These are phyloP conservation scores for Apiotrichum porosum DNA, from an alignment of 1,284 basidiomycete species.

Conservation along the genomic window DNA sequence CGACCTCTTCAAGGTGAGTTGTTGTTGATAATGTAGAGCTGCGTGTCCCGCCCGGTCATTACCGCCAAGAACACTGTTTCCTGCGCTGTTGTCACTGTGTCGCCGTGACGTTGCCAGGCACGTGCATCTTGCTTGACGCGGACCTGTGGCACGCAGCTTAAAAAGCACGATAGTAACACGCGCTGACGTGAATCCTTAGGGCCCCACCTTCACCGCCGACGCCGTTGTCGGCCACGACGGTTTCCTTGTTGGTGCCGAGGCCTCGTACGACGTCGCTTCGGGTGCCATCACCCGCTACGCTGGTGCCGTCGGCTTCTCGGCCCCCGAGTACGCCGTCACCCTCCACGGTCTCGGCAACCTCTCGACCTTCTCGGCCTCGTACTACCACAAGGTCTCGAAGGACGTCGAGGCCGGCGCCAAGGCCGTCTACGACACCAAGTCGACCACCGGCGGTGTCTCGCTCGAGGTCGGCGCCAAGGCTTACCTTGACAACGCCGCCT, in stretches of 20 bases:
- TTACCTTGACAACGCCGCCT: constrained; percentile 72
- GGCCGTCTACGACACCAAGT: constrained; percentile 94
- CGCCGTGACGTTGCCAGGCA: constrained; percentile 7
- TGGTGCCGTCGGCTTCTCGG: constrained; percentile 76
- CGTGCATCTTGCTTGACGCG: background rate
- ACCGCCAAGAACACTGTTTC: no score
- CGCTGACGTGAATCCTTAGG: constrained; percentile 53
- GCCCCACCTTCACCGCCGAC: constrained; percentile 95
- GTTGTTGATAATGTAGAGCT: no score
- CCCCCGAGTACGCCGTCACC: constrained; percentile 94
- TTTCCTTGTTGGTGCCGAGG: constrained; percentile 94
- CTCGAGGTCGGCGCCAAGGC: constrained; percentile 97
- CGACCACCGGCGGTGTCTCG: constrained; percentile 76
- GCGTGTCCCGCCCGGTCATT: no score
- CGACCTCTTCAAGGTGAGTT: constrained; percentile 86
- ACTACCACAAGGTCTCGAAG: constrained; percentile 89
- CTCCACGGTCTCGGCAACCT: constrained; percentile 93
- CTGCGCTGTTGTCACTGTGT: background rate
- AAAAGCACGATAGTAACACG: no score
- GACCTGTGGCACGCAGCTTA: background rate
- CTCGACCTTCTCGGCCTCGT: constrained; percentile 88
- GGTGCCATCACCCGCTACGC: constrained; percentile 91
- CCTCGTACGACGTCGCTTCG: constrained; percentile 91
- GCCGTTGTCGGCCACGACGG: constrained; percentile 93
- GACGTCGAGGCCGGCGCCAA: constrained; percentile 98